Base-by-base conservation (phyloP, 257 asterid species). In the Solanum corneliomulleri region DNA sequence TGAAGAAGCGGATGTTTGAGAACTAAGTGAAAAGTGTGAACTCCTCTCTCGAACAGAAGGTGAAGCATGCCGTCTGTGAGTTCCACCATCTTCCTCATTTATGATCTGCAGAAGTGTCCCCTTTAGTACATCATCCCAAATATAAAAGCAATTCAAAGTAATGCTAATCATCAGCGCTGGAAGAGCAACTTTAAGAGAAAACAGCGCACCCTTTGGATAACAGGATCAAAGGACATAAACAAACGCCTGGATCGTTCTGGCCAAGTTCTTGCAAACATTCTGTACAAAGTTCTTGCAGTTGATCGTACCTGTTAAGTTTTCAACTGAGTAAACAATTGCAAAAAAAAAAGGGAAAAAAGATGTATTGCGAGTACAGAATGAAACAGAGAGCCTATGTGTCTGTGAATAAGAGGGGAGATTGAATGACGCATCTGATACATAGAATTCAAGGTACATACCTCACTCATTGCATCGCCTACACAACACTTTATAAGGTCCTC, bases 191-290 rank as follows among this genome's bases (percentile, higher is more conserved):
- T 81, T 3, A 87, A 56, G 74, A 87, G 75, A 85, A 84, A 76
- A 86, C 75, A 29, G 86, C 70, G 27, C 91, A 97, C 99, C 99
- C 99, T 95, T 90, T 97, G 99, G 88, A 96, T 96, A 86, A 91
- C 99, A 87, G 98, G 96, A 92, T 97, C 99, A 31, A 97, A 97
- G 87, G 97, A 89, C 89, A 89, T 86, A 92, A 95, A 97, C 91
- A 97, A 87, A 88, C 99, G 98, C 70, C 99, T 92, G 29, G 99
- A 94, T 83, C 99, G 99, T 83, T 97, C 99, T 21, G 99, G 98
- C 99, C 99, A 97, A 86, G 99, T 97, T 92, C 94, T 97, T 41
- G 98, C 94, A 88, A 97, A 97, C 99, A 97, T 93, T 92, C 98
- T 93, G 89, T 93, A 97, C 87, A 98, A 96, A 66, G 95, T 91